Evolutionary conservation across 352 stramenopile species (phyloP).

Genomic region (Phytophthora constricta): DNA sequence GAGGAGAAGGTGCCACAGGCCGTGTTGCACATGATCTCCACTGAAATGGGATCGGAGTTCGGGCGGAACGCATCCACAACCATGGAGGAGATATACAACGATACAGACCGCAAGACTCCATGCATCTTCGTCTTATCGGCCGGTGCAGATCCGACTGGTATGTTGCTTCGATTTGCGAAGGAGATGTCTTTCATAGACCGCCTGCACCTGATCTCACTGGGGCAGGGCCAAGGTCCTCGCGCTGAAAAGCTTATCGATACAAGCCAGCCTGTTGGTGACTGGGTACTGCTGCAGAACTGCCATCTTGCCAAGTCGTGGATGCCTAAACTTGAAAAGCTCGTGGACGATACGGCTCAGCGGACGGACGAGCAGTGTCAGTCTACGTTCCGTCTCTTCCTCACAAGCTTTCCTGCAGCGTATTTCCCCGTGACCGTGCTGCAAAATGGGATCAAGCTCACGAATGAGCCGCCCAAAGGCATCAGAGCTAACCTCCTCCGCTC

Average conservation of each 20-base stretch:
- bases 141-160: constrained; percentile 92
- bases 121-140: constrained; percentile 95
- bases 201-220: constrained; percentile 92
- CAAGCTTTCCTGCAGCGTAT: constrained; percentile 91
- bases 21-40: constrained; percentile 86
- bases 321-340: constrained; percentile 91
- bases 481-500: constrained; percentile 90
- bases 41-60: constrained; percentile 89
- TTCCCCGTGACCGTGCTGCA: constrained; percentile 94
- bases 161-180: constrained; percentile 93
- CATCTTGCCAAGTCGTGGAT: constrained; percentile 96
- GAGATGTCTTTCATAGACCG: constrained; percentile 89
- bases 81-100: constrained; percentile 95
- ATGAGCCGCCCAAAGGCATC: constrained; percentile 93
- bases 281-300: constrained; percentile 95
- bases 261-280: constrained; percentile 87
- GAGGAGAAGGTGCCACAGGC: constrained; percentile 92
- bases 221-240: constrained; percentile 92
- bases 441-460: constrained; percentile 94
- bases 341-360: constrained; percentile 82
- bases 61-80: constrained; percentile 79
- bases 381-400: constrained; percentile 93
- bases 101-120: constrained; percentile 91
- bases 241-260: constrained; percentile 91
- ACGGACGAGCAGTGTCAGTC: constrained; percentile 60